phyloP scores from a whole-genome alignment of 2,329 filamentous ascomycete genomes.

The Davidsoniella eucalypti region DNA sequence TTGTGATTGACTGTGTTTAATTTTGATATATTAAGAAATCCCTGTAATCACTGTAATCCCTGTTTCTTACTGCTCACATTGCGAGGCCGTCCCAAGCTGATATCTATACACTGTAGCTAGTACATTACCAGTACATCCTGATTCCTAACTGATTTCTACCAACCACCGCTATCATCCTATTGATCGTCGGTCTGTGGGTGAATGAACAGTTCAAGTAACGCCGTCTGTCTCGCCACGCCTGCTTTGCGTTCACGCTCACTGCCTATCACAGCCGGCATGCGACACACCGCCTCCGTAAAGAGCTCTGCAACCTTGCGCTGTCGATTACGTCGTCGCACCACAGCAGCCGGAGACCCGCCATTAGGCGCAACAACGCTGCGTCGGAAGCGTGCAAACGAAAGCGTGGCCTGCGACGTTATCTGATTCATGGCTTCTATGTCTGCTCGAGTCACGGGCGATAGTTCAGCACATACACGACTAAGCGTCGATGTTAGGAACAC shows the following conservation, averaged over 20 bases:
- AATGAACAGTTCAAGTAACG: constrained; percentile 53
- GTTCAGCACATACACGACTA: constrained; percentile 32
- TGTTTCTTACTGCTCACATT: no score
- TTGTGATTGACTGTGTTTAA: no score
- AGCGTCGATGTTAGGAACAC: constrained; percentile 74
- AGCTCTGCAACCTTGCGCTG: constrained; percentile 47
- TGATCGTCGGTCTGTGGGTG: constrained; percentile 10
- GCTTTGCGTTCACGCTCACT: constrained; percentile 37
- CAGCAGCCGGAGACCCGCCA: constrained; percentile 14
- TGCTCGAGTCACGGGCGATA: constrained; percentile 20
- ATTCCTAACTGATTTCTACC: no score
- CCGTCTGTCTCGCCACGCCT: constrained; percentile 46
- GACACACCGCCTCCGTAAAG: constrained; percentile 48
- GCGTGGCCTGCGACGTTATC: constrained; percentile 10
- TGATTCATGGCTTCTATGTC: constrained; percentile 11
- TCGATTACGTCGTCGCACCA: constrained; percentile 37
- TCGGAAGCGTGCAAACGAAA: constrained; percentile 32
- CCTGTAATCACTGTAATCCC: no score
- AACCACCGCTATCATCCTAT: no score
- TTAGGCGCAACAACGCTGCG: constrained; percentile 16
- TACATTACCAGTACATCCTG: no score
- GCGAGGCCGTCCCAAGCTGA: no score
- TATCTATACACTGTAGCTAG: no score
- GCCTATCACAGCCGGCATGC: constrained; percentile 24
- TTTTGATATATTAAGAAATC: no score